A percentile compares a stretch with the other conserved stretches of the same genome.
Conservation (phyloP, 208 protist genomes). For the Acanthamoeba sp. region DNA sequence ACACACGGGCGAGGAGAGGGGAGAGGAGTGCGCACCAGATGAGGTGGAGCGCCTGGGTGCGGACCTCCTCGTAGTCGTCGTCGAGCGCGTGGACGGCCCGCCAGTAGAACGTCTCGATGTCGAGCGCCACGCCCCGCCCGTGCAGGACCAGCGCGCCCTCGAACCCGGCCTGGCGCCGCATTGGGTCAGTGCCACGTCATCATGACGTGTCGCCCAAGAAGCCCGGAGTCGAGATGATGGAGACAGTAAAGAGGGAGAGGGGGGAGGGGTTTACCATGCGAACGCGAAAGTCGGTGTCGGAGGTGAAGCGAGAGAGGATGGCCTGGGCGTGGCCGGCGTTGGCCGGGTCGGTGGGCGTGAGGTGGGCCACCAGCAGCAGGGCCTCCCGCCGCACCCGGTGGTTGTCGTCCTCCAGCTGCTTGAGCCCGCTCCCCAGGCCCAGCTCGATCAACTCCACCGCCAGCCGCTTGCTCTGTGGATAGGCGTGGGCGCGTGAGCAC, state of each 20-base stretch:
- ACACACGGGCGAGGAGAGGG: too few relatives aligned
- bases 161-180: constrained; percentile 15
- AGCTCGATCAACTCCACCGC: not conserved
- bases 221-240: too few relatives aligned
- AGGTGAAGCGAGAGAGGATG: not conserved
- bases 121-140: not conserved
- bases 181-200: not conserved
- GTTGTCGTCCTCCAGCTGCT: not conserved
- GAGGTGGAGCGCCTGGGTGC: constrained; percentile 26
- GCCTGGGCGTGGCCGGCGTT: not conserved
- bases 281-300: constrained; percentile 3
- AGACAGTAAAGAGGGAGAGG: too few relatives aligned
- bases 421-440: not conserved
- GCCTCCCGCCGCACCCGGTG: not conserved
- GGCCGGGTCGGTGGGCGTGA: not conserved
- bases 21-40: not conserved
- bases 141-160: constrained; percentile 14
- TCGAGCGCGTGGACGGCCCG: constrained; percentile 2
- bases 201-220: not conserved
- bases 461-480: not conserved
- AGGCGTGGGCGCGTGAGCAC: not conserved
- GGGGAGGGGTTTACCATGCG: not conserved
- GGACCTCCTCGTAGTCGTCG: constrained; percentile 63
- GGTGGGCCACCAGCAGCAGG: constrained; percentile 3
- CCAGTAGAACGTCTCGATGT: constrained; percentile 5